These are phyloP conservation scores for Nemania sp. DNA, from an alignment of 2,329 filamentous ascomycete species.

Conservation along the genomic window DNA sequence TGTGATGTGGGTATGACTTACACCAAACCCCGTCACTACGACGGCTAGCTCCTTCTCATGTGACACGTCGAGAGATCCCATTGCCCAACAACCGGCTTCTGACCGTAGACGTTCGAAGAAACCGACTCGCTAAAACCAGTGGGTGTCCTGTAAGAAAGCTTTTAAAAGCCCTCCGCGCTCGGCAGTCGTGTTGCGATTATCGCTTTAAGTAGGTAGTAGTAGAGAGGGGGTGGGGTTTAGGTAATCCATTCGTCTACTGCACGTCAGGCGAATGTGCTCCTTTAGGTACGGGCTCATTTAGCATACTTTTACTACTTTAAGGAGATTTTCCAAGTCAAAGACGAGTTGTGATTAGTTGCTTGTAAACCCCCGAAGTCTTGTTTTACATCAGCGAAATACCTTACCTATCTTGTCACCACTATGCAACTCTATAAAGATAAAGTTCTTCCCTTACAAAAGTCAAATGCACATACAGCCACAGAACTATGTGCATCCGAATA, in stretches of 20 bases:
- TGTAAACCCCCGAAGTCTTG: no score
- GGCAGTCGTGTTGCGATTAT: no score
- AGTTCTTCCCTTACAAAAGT: no score
- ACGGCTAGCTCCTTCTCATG: constrained; percentile 56
- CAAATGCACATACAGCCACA: background rate
- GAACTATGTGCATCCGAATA: background rate
- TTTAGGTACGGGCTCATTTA: no score
- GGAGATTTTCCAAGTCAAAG: no score
- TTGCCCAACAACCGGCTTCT: constrained; percentile 11
- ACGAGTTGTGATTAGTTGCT: no score
- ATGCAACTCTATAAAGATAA: no score
- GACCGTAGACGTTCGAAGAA: background rate
- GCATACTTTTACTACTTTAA: no score
- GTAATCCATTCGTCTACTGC: constrained; percentile 3
- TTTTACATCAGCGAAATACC: no score
- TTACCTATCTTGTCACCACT: no score
- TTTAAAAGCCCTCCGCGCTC: background rate
- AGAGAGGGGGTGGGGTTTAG: constrained; percentile 16
- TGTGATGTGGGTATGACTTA: constrained; percentile 43
- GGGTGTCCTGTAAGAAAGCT: background rate
- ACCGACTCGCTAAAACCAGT: background rate
- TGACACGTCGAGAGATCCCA: constrained; percentile 38
- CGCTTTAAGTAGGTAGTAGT: background rate
- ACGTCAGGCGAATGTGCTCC: no score
- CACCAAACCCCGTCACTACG: constrained; percentile 64